Base-by-base conservation (phyloP, 164 flowering plant genomes). In the Paratinospora sagittata region DNA sequence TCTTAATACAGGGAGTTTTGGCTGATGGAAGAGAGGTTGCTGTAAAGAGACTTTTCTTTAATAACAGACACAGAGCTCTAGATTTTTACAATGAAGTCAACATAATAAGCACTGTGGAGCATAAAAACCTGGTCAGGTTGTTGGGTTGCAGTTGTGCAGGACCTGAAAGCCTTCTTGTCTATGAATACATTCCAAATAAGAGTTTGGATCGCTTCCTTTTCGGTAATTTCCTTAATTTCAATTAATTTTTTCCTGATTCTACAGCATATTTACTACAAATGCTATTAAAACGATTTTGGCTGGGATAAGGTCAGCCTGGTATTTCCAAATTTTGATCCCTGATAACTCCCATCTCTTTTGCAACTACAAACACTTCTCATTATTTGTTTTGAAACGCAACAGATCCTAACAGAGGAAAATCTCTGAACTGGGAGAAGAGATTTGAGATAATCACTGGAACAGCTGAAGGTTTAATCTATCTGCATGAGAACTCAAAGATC, bases 1-100 rank as follows among this genome's bases (percentile, higher is more conserved):
- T 62, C 24, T 69, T n/a, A n/a, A 21, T 24, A 27, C 62, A 88
- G 92, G 92, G 92, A 67, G 83, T 81, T 27, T 61, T 88, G 68
- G 78, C 75, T 30, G 93, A 87, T 73, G 90, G 90, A 37, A 82
- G 93, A 75, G 90, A 89, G 72, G 80, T 89, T 61, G 93, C 90
- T 3, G 79, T 89, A 47, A 89, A 89, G 72, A 80, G 90, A 16
- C 78, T 87, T 33, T 83, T 76, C 65, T 43, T 77, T 8, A 83
- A 66, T 33, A 78, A 83, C 45, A 82, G 72, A 65, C 69, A 70
- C 27, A 67, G 76, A 60, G 70, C 75, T 23, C 73, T 72, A 27
- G 84, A 85, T 65, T 68, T 89, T 57, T 82, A 75, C 78, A 85
- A 83, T 71, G 89, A 87, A 77, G 79, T 89, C 27, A 79, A 87